Percentiles rank a stretch among this genome's conserved stretches.
These are phyloP conservation scores for Arachis hypogaea DNA, from an alignment of 306 rosid species.

Conservation along the genomic window DNA sequence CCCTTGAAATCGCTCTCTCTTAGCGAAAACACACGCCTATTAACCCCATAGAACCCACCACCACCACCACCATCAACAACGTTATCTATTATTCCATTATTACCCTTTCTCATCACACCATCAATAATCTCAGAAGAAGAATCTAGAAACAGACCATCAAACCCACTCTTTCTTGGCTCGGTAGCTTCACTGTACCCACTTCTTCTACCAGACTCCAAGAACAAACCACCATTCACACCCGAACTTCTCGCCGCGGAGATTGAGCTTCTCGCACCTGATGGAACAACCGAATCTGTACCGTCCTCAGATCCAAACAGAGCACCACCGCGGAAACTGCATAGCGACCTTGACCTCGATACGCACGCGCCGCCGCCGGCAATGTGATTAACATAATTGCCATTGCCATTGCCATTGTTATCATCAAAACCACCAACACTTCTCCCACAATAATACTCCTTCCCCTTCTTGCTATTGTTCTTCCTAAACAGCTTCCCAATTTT, in stretches of 20 bases:
- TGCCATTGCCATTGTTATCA: slow-evolving; percentile 57
- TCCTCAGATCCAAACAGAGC: slow-evolving; percentile 78
- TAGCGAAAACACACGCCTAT: slow-evolving; percentile 77
- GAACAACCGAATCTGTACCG: slow-evolving; percentile 67
- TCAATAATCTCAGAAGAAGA: slow-evolving; percentile 45
- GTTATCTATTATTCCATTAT: slow-evolving; percentile 45
- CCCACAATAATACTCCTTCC: slow-evolving; percentile 66
- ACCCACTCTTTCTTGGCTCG: slow-evolving; percentile 82
- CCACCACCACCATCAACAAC: slow-evolving; percentile 42
- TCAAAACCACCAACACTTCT: slow-evolving; percentile 78
- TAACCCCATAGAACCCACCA: slow-evolving; percentile 53
- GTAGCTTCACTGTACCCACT: slow-evolving; percentile 88
- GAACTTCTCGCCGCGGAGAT: slow-evolving; percentile 95
- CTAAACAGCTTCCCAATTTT: slow-evolving; percentile 70
- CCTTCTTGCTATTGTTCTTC: slow-evolving; percentile 54
- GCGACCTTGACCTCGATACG: slow-evolving; percentile 89
- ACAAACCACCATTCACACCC: slow-evolving; percentile 74
- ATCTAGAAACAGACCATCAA: slow-evolving; percentile 61
- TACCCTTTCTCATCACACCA: slow-evolving; percentile 28
- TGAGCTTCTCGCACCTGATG: slow-evolving; percentile 88
- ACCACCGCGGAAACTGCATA: slow-evolving; percentile 85
- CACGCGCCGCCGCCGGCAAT: slow-evolving; percentile 36
- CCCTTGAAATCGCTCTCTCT: slow-evolving; percentile 92
- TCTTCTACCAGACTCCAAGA: slow-evolving; percentile 83
- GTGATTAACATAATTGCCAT: slow-evolving; percentile 53